These are phyloP conservation scores for Mimosa pudica DNA, from an alignment of 306 rosid genomes.

Conservation along the genomic window DNA sequence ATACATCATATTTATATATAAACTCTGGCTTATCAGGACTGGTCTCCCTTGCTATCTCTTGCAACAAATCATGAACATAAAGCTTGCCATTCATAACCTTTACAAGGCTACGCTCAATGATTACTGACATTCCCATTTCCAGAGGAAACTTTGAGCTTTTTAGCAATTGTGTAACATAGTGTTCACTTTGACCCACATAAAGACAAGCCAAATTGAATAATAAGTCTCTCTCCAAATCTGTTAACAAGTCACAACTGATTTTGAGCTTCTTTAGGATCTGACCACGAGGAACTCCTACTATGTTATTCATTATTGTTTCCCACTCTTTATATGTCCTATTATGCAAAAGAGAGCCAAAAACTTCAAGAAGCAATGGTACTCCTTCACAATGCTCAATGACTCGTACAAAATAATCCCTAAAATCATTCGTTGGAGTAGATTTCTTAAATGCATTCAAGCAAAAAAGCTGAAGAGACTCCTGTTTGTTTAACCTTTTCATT, in stretches of 20 bases:
- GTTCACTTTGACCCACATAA: not conserved
- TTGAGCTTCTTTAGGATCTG: not conserved
- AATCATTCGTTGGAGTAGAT: not conserved
- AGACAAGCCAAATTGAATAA: not conserved
- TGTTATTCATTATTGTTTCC: not conserved
- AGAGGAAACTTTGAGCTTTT: not conserved
- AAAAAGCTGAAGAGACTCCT: not conserved
- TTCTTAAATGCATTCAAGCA: not conserved
- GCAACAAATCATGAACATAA: not conserved
- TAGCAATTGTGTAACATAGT: not conserved
- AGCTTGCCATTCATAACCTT: not conserved
- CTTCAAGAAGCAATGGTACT: not conserved
- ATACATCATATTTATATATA: not conserved
- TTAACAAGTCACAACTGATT: not conserved
- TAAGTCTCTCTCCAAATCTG: not conserved
- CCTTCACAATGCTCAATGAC: not conserved
- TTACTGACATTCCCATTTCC: not conserved
- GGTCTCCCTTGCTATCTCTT: not conserved
- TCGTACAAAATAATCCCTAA: not conserved
- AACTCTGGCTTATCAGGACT: not conserved
- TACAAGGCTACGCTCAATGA: not conserved
- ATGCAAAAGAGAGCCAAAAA: not conserved
- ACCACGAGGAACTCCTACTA: not conserved
- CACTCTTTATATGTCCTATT: not conserved
- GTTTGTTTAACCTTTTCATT: not conserved